Base-by-base conservation (phyloP, 345 rosid genomes). In the Dovyalis caffra region DNA sequence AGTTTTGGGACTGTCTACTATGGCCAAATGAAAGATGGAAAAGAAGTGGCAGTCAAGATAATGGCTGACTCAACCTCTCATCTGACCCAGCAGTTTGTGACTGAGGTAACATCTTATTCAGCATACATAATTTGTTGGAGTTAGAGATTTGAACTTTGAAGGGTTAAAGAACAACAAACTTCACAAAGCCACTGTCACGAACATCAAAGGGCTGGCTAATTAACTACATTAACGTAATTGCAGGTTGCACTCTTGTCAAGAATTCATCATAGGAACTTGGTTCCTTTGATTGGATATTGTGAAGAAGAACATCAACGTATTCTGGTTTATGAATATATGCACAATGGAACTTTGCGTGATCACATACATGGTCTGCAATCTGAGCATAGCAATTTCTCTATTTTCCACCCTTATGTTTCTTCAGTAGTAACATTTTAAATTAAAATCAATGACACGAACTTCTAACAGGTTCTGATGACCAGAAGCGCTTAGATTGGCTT, bases 251-350 rank as follows among this genome's bases (percentile, higher is more conserved):
- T 95, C 1, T 80, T 96, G 85, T 96, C 99, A 7, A 93, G 98
- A 85, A 96, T 96, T 76, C 98, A 96, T 81, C 99, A 96, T 76
- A 86, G 98, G 75, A 91, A 96, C 83, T 88, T 96, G 87, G 98
- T 96, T 74, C 97, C 98, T 49, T 78, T 96, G 78, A 91, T 96
- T 71, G 98, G 99, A 80, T 93, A 87, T 78, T 96, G 99, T 67
- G 93, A 96, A 81, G 98, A 96, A 82, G 92, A 85, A 49, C 81
- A 88, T 45, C 84, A 87, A 47, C 84, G 92, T 21, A 69, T 96
- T 31, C 84, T 96, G 51, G 98, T 93, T 35, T 96, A 96, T 0
- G 98, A 96, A 82, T 96, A 91, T 65, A 96, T 96, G 99, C 98
- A 93, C 87, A 93, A 96, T 68, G 99, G 99, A 81, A 86, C 89